These are phyloP conservation scores for Xylariaceae sp. DNA, from an alignment of 2,329 filamentous ascomycete species.

Conservation along the genomic window DNA sequence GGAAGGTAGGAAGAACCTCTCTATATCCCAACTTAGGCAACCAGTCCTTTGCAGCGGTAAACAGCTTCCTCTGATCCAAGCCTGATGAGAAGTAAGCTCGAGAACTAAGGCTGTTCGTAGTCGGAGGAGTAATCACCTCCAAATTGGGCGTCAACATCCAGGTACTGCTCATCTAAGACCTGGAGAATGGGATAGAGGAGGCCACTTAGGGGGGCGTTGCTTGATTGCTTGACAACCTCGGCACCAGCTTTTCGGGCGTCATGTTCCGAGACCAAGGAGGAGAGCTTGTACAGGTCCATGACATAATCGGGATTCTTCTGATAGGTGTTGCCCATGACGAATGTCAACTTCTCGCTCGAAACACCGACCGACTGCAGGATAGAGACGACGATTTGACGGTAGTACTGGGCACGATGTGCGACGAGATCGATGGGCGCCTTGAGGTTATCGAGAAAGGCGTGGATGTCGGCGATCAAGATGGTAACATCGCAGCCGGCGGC, in stretches of 20 bases:
- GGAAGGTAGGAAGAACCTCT: constrained; percentile 33
- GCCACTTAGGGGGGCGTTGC: constrained; percentile 73
- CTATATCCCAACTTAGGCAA: constrained; percentile 85
- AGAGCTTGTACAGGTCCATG: constrained; percentile 85
- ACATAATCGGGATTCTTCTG: constrained; percentile 74
- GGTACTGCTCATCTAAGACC: constrained; percentile 85
- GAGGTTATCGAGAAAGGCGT: constrained; percentile 79
- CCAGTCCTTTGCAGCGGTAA: constrained; percentile 81
- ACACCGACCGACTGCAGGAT: constrained; percentile 79
- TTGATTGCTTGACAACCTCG: constrained; percentile 91
- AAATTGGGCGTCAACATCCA: constrained; percentile 86
- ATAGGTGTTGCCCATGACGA: constrained; percentile 84
- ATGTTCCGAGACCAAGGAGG: constrained; percentile 65
- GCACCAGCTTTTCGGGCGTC: constrained; percentile 83
- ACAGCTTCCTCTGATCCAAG: constrained; percentile 86
- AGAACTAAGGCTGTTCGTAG: background rate
- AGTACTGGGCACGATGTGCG: constrained; percentile 80
- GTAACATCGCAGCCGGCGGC: constrained; percentile 81
- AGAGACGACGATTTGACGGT: constrained; percentile 73
- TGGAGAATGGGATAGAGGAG: constrained; percentile 87
- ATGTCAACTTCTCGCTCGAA: constrained; percentile 75
- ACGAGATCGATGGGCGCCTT: constrained; percentile 91
- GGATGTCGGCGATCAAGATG: constrained; percentile 74
- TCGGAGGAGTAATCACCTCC: constrained; percentile 55
- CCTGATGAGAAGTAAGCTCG: constrained; percentile 29